These are phyloP conservation scores for Afroboletus lepidellus DNA, from an alignment of 1,284 basidiomycete species.

Conservation along the genomic window DNA sequence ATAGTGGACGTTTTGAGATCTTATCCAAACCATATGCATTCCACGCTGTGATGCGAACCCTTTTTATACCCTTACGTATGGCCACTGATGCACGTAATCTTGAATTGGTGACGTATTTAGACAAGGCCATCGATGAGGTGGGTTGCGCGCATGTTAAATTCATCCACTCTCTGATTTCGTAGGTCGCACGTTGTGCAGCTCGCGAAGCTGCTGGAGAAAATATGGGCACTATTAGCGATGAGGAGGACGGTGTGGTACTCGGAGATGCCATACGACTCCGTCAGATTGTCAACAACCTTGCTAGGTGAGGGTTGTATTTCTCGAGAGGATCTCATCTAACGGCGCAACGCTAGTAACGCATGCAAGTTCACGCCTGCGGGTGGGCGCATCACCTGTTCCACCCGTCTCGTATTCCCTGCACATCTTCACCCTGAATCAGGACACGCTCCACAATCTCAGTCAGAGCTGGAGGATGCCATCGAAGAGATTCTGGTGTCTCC, in stretches of 20 bases:
- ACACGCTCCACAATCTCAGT: conserved; percentile 1
- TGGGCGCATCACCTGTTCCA: conserved; percentile 61
- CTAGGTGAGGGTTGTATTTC: conserved; percentile 48
- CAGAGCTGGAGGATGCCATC: conserved; percentile 16
- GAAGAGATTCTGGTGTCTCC: conserved; percentile 17
- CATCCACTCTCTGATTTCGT: conserved; percentile 2
- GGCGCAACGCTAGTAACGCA: conserved; percentile 50
- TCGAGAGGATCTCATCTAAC: conserved; percentile 1
- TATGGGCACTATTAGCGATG: conserved; percentile 41
- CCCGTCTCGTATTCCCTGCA: conserved; percentile 48
- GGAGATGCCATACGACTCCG: conserved; percentile 80
- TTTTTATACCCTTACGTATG: conserved; percentile 74
- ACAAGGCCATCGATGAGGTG: conserved; percentile 67
- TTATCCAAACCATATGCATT: conserved; percentile 77
- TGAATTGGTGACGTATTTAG: conserved; percentile 68
- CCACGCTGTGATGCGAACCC: conserved; percentile 78
- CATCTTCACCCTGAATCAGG: conserved; percentile 19
- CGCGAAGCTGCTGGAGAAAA: conserved; percentile 57
- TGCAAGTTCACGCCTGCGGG: conserved; percentile 81
- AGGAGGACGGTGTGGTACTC: conserved; percentile 64
- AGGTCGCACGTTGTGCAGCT: conserved; percentile 55
- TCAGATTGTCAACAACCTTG: conserved; percentile 78
- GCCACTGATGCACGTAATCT: conserved; percentile 73
- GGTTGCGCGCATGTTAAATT: conserved; percentile 35
- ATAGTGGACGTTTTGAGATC: conserved; percentile 76